These are phyloP conservation scores for Globisporangium spinosum DNA, from an alignment of 352 stramenopile species.

Conservation along the genomic window DNA sequence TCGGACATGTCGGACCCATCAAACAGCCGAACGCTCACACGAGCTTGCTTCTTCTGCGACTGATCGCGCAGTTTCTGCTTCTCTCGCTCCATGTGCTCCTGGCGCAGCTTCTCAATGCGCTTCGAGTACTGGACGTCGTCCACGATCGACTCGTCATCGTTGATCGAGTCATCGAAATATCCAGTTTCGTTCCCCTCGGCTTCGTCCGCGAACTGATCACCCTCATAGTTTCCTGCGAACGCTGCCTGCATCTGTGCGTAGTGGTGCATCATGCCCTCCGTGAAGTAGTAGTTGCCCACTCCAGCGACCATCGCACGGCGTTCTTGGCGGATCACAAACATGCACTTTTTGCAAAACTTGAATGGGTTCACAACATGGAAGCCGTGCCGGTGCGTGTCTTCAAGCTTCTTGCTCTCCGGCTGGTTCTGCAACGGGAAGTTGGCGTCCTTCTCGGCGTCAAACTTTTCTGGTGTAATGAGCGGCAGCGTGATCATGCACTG, in stretches of 20 bases:
- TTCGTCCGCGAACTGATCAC: slow-evolving; percentile 19
- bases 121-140: slow-evolving; percentile 43
- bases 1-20: slow-evolving; percentile 25
- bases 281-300: slow-evolving; percentile 43
- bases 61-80: slow-evolving; percentile 39
- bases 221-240: slow-evolving; percentile 21
- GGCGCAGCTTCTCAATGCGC: slow-evolving; percentile 53
- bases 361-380: slow-evolving; percentile 60
- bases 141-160: slow-evolving; percentile 31
- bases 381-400: slow-evolving; percentile 35
- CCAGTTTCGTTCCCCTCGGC: slow-evolving; percentile 28
- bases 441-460: slow-evolving; percentile 8
- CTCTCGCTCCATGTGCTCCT: slow-evolving; percentile 64
- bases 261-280: slow-evolving; percentile 43
- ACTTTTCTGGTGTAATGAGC: slow-evolving; percentile 35
- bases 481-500: slow-evolving; percentile 64
- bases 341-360: slow-evolving; percentile 79
- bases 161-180: slow-evolving; percentile 2
- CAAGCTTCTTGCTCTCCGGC: slow-evolving; percentile 39
- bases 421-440: slow-evolving; percentile 30
- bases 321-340: slow-evolving; percentile 43
- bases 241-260: slow-evolving; percentile 25
- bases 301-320: slow-evolving; percentile 51
- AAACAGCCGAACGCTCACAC: slow-evolving; percentile 31
- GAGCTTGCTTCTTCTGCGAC: slow-evolving; percentile 12